Conservation (phyloP, 257 asterid species). For the Solanum dulcamara region DNA sequence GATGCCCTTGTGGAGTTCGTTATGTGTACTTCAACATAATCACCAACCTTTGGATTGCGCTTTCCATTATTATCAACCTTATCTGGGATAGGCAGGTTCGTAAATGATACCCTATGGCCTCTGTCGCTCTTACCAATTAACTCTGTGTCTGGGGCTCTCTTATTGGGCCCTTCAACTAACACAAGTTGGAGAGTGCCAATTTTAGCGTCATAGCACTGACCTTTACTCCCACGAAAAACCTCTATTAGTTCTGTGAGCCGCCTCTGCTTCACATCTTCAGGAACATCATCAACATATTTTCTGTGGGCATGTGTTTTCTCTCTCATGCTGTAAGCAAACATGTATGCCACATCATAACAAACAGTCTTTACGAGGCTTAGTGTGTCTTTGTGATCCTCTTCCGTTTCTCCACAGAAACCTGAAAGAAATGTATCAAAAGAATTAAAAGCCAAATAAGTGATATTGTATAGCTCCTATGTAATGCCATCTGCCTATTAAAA, state of each 20-base stretch:
- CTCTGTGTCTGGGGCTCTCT: conserved; percentile 84
- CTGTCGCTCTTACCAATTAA: conserved; percentile 89
- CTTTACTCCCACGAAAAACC: conserved; percentile 78
- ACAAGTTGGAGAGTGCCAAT: conserved; percentile 76
- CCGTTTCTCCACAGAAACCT: conserved; percentile 98
- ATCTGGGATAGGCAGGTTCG: conserved; percentile 44
- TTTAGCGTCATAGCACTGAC: conserved; percentile 65
- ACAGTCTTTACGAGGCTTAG: conserved; percentile 56
- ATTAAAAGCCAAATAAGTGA: neutral
- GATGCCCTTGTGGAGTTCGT: conserved; percentile 67
- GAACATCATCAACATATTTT: conserved; percentile 77
- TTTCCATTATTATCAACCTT: conserved; percentile 32
- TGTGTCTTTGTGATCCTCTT: conserved; percentile 84
- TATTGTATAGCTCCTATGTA: neutral
- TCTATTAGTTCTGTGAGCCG: conserved; percentile 78
- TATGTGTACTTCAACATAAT: conserved; percentile 68
- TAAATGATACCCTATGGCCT: conserved; percentile 79
- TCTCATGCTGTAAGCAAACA: conserved; percentile 99
- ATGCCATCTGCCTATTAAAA: neutral
- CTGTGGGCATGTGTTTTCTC: conserved; percentile 98
- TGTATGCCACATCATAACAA: conserved; percentile 91
- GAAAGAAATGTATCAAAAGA: conserved; percentile 4
- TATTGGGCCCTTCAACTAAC: conserved; percentile 91
- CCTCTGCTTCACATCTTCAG: conserved; percentile 76
- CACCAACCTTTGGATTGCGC: conserved; percentile 61